Evolutionary conservation across 345 rosid genomes (phyloP), one percentile per base, ranked within the genome.

Genomic region (Euphorbia tirucalli): DNA sequence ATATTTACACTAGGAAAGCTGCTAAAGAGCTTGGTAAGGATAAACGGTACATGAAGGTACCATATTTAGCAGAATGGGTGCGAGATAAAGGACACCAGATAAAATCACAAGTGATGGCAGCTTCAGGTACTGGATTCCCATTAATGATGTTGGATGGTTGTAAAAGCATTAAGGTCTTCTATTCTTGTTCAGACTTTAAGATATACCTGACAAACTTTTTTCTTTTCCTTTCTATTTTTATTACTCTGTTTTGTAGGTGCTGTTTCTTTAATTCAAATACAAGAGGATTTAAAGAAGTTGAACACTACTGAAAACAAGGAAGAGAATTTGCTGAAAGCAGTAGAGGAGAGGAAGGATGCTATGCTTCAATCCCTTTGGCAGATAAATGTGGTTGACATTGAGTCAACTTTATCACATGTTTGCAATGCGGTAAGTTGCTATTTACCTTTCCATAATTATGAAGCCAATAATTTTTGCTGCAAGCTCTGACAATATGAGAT

Each of bases 51-150:
- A 90, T 92, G 96, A 92, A 85, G 80, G 97, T 94, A 32, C 98
- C 98, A 10, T 94, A 85, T 82, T 79, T 94, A 80, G 98, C 97
- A 21, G 98, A 95, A 72, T 95, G 99, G 99, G 99, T 92, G 58
- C 86, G 99, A n/a, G 94, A 89, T 74, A 95, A 92, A 78, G 97
- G 99, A 32, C 99, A 95, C 82, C 79, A 64, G 49, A 83, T 95
- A 50, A 95, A 92, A 74, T 95, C 99, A 21, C 97, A 95, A 90
- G 96, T 92, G 16, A 86, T 87, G 88, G 97, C 99, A 74, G 99
- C 97, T 76, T 89, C 97, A 71, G 97, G 99, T 95, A 84, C 24
- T 18, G 60, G 50, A 44, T 41, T 30, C 54, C 56, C 35, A 7
- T 30, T n/a, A 52, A 35, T 24, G 73, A 6, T 43, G 35, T 2